Evolutionary conservation across 2,329 filamentous ascomycete species (phyloP).

Genomic region (Fusarium bactridioides): DNA sequence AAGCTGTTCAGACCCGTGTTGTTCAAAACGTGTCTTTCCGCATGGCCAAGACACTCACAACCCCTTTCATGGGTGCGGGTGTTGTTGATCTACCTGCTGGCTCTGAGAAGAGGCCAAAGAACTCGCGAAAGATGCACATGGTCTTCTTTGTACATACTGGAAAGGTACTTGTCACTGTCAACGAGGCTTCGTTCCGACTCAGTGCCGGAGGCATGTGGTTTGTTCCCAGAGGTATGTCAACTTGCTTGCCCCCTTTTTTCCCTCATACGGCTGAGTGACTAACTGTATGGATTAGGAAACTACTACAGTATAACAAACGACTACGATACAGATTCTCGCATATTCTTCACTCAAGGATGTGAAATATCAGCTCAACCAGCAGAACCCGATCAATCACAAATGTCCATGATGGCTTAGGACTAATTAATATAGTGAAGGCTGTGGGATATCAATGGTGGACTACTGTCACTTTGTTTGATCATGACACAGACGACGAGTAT

Average conservation of each 20-base stretch:
- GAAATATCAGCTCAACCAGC: constrained; percentile 53
- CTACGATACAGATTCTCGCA: constrained; percentile 72
- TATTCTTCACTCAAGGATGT: constrained; percentile 94
- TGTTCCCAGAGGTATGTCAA: constrained; percentile 84
- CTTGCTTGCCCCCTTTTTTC: background rate
- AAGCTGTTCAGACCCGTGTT: constrained; percentile 64
- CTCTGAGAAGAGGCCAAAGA: constrained; percentile 87
- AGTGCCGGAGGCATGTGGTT: constrained; percentile 91
- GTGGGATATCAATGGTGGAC: background rate
- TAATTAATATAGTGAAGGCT: background rate
- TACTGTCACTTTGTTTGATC: background rate
- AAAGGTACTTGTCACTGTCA: constrained; percentile 80
- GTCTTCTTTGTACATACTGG: constrained; percentile 90
- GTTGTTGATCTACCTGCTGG: constrained; percentile 88
- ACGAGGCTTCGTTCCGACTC: constrained; percentile 80
- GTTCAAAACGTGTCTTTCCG: constrained; percentile 76
- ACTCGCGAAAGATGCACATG: constrained; percentile 96
- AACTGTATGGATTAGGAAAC: constrained; percentile 70
- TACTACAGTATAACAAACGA: constrained; percentile 92
- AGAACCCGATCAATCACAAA: constrained; percentile 35
- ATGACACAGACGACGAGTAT: background rate
- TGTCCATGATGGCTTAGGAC: constrained; percentile 31
- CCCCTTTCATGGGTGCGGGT: constrained; percentile 88
- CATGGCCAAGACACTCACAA: constrained; percentile 86
- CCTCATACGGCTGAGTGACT: background rate